Evolutionary conservation across 441 rosid genomes (phyloP).

Genomic region (Corymbia calophylla): DNA sequence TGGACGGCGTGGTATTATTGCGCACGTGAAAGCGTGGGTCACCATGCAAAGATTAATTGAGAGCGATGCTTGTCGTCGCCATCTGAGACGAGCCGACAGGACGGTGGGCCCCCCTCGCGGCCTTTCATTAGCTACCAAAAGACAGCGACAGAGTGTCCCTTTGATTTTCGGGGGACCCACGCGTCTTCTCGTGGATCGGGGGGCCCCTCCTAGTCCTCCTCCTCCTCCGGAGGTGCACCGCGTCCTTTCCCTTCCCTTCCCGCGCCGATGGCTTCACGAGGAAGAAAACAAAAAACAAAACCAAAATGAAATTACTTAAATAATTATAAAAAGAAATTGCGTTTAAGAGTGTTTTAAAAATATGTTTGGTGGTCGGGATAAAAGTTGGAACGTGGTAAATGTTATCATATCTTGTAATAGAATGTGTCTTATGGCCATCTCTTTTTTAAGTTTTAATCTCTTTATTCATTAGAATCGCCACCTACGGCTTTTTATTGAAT

Average conservation of each 20-base stretch:
- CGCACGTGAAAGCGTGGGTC: not conserved
- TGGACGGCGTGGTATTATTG: not conserved
- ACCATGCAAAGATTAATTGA: not conserved
- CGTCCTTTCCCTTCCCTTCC: no score
- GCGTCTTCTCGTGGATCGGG: not conserved
- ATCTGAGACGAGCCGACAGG: not conserved
- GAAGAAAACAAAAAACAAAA: not conserved
- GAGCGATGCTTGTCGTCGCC: not conserved
- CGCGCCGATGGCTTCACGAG: not conserved
- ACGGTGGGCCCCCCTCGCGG: not conserved
- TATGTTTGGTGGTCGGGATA: not conserved
- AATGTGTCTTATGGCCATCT: fast-evolving
- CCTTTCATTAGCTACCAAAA: not conserved
- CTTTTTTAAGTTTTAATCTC: fast-evolving
- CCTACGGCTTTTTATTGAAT: fast-evolving
- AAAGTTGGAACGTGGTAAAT: not conserved
- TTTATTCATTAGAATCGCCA: fast-evolving
- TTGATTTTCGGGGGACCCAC: not conserved
- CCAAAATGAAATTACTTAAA: not conserved
- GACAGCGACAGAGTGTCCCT: not conserved
- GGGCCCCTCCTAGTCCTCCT: not conserved
- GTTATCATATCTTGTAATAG: fast-evolving
- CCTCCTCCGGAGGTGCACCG: not conserved
- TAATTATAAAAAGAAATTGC: not conserved
- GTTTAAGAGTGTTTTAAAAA: not conserved